Evolutionary conservation across 2,329 filamentous ascomycete species (phyloP).

Genomic region (Zymoseptoria tritici): DNA sequence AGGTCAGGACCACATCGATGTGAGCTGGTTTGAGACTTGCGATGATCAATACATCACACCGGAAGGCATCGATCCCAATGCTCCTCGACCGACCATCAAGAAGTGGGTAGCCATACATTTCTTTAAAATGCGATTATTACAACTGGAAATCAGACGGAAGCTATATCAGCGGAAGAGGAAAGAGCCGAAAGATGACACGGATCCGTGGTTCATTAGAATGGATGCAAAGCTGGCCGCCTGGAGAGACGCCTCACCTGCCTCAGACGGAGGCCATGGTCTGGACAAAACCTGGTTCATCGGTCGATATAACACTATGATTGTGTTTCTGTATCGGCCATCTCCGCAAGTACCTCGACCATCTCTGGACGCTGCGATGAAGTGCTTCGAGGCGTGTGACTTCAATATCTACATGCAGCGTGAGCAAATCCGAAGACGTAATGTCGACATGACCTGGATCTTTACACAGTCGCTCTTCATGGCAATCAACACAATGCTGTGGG

Average conservation of each 20-base stretch:
- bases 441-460: conserved; percentile 92
- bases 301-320: conserved; percentile 78
- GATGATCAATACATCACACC: conserved; percentile 77
- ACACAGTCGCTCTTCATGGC: conserved; percentile 84
- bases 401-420: conserved; percentile 75
- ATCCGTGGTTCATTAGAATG: conserved; percentile 83
- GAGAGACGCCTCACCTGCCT: conserved; percentile 67
- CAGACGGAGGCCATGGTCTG: conserved; percentile 60
- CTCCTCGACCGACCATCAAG: conserved; percentile 61
- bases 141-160: conserved; percentile 78
- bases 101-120: conserved; percentile 90
- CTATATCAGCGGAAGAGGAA: conserved; percentile 78
- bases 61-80: conserved; percentile 62
- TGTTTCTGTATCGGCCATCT: conserved; percentile 82
- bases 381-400: conserved; percentile 73
- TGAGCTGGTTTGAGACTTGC: conserved; percentile 74
- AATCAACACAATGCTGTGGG: conserved; percentile 87
- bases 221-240: conserved; percentile 70
- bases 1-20: conserved; percentile 72
- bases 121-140: conserved; percentile 80
- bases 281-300: conserved; percentile 59
- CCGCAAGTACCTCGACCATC: conserved; percentile 87
- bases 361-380: conserved; percentile 66
- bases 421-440: conserved; percentile 66
- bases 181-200: conserved; percentile 67